phyloP scores from a whole-genome alignment of 2,329 filamentous ascomycete genomes.

The Aspergillus alliaceus region DNA sequence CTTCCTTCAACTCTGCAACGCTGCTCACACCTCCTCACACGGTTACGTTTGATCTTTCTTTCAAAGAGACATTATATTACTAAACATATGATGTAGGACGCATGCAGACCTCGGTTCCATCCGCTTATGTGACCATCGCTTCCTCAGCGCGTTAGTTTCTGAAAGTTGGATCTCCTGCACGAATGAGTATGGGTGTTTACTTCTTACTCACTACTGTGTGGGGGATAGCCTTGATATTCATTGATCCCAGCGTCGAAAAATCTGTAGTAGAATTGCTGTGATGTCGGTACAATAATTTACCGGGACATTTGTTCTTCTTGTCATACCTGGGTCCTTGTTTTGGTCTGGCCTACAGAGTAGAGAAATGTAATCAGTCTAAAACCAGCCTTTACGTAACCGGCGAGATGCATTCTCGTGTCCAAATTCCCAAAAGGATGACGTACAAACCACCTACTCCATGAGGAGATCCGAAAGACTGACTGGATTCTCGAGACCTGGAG shows the following conservation, averaged over 20 bases:
- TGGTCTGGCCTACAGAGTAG: neutral
- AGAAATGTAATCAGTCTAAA: neutral
- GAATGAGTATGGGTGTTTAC: neutral
- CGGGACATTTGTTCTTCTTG: neutral
- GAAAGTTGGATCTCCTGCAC: neutral
- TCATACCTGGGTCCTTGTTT: constrained; percentile 1
- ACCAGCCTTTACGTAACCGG: neutral
- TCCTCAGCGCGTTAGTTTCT: neutral
- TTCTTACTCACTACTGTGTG: neutral
- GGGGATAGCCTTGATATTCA: neutral
- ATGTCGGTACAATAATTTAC: neutral
- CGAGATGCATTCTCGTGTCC: neutral
- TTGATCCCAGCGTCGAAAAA: neutral
- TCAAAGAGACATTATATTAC: neutral
- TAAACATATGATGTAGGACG: neutral
- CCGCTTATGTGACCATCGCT: neutral
- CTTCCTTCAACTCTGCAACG: neutral
- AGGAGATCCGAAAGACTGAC: neutral
- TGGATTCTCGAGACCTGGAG: neutral
- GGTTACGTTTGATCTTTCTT: neutral
- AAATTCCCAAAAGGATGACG: neutral
- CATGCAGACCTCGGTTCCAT: neutral
- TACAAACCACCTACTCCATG: neutral
- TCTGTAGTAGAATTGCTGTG: neutral
- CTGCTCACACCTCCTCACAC: too few relatives aligned